Evolutionary conservation across 805 yeast genomes (phyloP).

Genomic region (Blastobotrys chiropterorum): DNA sequence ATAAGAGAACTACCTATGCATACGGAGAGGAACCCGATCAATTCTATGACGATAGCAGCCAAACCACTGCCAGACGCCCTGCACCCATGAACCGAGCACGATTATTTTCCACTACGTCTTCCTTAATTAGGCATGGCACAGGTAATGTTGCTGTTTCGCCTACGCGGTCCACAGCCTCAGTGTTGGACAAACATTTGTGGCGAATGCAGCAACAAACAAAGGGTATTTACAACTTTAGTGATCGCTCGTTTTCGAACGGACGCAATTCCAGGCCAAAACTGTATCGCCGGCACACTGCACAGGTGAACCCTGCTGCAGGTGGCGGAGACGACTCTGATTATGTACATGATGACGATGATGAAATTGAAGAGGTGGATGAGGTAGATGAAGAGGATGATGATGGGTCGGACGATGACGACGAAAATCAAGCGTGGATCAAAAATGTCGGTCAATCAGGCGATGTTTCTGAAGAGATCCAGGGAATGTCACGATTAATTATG

Average conservation of each 20-base stretch:
- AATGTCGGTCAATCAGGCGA: neutral
- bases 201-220: neutral
- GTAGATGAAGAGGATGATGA: conserved; percentile 8
- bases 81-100: neutral
- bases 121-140: conserved; percentile 5
- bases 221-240: neutral
- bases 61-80: neutral
- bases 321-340: conserved; percentile 3
- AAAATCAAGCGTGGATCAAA: neutral
- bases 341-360: conserved; percentile 3
- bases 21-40: neutral
- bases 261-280: neutral
- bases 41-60: neutral
- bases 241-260: neutral
- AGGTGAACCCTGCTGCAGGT: neutral
- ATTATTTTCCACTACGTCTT: conserved; percentile 8
- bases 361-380: conserved; percentile 7
- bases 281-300: neutral
- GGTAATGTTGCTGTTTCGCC: conserved; percentile 9
- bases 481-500: neutral
- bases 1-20: neutral
- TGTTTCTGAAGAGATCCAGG: conserved; percentile 6
- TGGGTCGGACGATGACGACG: conserved; percentile 1
- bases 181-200: conserved; percentile 6
- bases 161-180: conserved; percentile 13